phyloP scores from a whole-genome alignment of 2,329 filamentous ascomycete genomes.

The Xylaria multiplex region DNA sequence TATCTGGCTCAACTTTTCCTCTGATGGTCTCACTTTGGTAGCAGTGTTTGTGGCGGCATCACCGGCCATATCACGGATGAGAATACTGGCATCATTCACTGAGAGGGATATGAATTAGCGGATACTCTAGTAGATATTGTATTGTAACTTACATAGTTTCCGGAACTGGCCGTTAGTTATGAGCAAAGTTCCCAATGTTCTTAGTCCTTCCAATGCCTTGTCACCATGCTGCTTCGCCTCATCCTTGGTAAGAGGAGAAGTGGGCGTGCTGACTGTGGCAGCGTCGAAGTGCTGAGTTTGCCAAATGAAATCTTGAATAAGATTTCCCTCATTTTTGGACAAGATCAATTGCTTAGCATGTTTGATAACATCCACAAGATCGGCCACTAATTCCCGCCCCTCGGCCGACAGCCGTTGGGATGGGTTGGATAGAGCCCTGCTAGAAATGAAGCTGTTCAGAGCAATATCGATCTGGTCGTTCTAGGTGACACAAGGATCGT shows the following conservation, averaged over 20 bases:
- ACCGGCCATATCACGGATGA: conserved; percentile 89
- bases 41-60: conserved; percentile 87
- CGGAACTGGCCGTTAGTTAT: conserved; percentile 97
- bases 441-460: conserved; percentile 85
- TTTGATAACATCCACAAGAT: conserved; percentile 81
- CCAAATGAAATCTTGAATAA: conserved; percentile 97
- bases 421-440: conserved; percentile 74
- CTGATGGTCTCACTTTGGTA: conserved; percentile 76
- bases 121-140: background rate
- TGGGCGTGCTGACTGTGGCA: conserved; percentile 69
- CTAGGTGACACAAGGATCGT: conserved; percentile 53
- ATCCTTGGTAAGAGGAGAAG: conserved; percentile 77
- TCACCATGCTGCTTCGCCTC: conserved; percentile 84
- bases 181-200: conserved; percentile 86
- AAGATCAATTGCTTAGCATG: conserved; percentile 83
- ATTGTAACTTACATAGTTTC: conserved; percentile 75
- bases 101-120: conserved; percentile 5
- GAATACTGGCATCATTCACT: conserved; percentile 81
- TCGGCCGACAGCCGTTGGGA: conserved; percentile 83
- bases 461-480: conserved; percentile 97
- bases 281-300: conserved; percentile 81
- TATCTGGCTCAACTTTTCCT: conserved; percentile 80
- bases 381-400: conserved; percentile 79
- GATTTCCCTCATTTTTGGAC: conserved; percentile 93
- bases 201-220: conserved; percentile 83